A percentile compares a stretch with the other conserved stretches of the same genome.
phyloP scores from a whole-genome alignment of 306 rosid genomes.

The Prunus campanulata region DNA sequence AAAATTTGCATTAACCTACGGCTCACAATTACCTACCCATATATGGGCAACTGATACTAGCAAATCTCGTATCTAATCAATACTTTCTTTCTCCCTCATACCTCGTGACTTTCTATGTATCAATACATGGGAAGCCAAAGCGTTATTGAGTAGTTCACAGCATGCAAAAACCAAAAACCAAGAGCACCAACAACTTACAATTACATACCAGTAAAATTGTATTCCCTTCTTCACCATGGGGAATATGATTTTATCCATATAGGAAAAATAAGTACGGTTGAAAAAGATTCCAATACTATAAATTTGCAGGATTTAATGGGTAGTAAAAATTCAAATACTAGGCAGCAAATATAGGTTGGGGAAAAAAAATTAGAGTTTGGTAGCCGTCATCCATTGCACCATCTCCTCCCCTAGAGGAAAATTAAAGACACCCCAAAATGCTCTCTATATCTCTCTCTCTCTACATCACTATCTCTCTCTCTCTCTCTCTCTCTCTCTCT shows the following conservation, averaged over 20 bases:
- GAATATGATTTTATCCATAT: neutral
- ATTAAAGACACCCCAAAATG: constrained; percentile 15
- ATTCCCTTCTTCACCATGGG: neutral
- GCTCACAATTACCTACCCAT: no score
- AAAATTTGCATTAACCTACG: neutral
- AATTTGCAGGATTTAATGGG: neutral
- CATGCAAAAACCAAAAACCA: neutral
- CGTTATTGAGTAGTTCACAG: neutral
- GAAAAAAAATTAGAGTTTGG: constrained; percentile 34
- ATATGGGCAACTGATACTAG: neutral
- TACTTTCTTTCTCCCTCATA: neutral
- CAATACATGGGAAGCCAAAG: neutral
- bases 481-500: constrained; percentile 16
- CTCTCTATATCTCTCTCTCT: constrained; percentile 16
- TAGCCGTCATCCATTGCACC: constrained; percentile 66
- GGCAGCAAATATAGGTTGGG: neutral
- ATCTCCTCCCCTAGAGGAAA: constrained; percentile 25
- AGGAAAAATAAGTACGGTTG: neutral
- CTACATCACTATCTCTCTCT: constrained; percentile 30
- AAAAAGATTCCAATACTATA: neutral
- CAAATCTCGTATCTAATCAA: neutral
- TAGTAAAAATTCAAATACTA: constrained; percentile 1
- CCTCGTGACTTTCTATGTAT: neutral
- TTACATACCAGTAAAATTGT: neutral
- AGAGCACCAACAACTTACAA: neutral